Base-by-base conservation (phyloP, 805 yeast genomes). In the Candida tibetensis region DNA sequence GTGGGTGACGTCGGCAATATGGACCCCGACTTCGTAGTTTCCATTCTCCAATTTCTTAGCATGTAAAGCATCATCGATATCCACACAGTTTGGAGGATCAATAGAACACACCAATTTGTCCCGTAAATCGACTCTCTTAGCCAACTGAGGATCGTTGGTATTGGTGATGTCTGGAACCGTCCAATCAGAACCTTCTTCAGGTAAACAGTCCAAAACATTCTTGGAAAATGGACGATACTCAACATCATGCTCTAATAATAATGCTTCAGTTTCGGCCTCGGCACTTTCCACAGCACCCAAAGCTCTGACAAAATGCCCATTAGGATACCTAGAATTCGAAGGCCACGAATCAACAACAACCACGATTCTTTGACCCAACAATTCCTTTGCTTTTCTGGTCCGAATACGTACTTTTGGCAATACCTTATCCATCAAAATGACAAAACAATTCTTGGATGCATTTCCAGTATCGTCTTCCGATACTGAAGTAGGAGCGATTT, bases 51-150 rank as follows among this genome's bases (percentile, higher is more conserved):
- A 72, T 37, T 59, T 58, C 46, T 75, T 69, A 0, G 98, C 98
- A 57, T 93, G 99, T 34, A 93, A 70, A 1, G 99, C 99, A 69
- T 93, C 96, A 69, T 93, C 99, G 53, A 93, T 93, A 77, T 93
- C 99, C 48, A 90, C 97, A 79, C 98, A 91, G 21, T 85, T 83
- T 2, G 97, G 97, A 7, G 99, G 99, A 71, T 93, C 99, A 51
- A 93, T 93, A 17, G 95, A 85, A 60, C 99, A 93, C 28, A 93
- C 86, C 34, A 88, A 69, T 54, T 87, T 81, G 52, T 91, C 95
- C 52, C 99, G 78, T 42, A 90, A 72, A 60, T 93, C 99, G 36
- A 70, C 76, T 62, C 99, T 79, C 50, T 82, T 80, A 26, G 73
- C 71, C 22, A 76, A 58, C 28, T 76, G 62, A 7, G 69, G 76